Percentiles rank a stretch among this genome's conserved stretches.
Evolutionary conservation across 768 basidiomycete species (phyloP).

Genomic region (Naganishia randhawae): DNA sequence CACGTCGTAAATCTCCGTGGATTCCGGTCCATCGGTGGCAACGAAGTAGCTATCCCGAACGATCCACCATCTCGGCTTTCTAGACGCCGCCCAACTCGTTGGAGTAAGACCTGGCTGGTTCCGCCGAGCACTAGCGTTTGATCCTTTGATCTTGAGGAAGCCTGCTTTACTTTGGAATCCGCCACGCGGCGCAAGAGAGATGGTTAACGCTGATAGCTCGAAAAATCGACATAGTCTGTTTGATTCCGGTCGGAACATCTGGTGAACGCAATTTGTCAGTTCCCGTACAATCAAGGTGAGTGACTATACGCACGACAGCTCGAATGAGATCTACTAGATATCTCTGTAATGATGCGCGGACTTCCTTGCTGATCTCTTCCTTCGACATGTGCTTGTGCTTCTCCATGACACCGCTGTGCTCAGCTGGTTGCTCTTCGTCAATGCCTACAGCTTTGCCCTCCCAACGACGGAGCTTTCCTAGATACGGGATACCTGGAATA

Average conservation of each 20-base stretch:
- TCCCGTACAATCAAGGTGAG: neutral
- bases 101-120: conserved; percentile 53
- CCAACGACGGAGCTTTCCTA: conserved; percentile 70
- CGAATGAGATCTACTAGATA: conserved; percentile 84
- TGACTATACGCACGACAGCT: conserved; percentile 65
- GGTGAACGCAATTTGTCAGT: conserved; percentile 14
- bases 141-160: conserved; percentile 56
- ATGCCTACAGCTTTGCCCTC: conserved; percentile 57
- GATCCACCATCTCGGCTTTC: conserved; percentile 79
- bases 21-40: conserved; percentile 74
- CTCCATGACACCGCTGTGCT: conserved; percentile 5
- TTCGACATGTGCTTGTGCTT: conserved; percentile 37
- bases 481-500: conserved; percentile 72
- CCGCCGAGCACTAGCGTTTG: conserved; percentile 46
- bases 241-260: conserved; percentile 95
- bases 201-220: conserved; percentile 82
- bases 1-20: conserved; percentile 83
- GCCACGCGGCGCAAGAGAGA: conserved; percentile 68
- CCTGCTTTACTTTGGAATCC: conserved; percentile 90
- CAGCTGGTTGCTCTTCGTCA: conserved; percentile 57
- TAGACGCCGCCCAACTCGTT: conserved; percentile 52
- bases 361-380: conserved; percentile 56
- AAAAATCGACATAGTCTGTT: conserved; percentile 86
- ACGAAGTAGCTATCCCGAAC: conserved; percentile 89
- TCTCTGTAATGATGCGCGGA: conserved; percentile 76